phyloP scores from a whole-genome alignment of 2,329 filamentous ascomycete genomes.

The Simplicillium aogashimaense region DNA sequence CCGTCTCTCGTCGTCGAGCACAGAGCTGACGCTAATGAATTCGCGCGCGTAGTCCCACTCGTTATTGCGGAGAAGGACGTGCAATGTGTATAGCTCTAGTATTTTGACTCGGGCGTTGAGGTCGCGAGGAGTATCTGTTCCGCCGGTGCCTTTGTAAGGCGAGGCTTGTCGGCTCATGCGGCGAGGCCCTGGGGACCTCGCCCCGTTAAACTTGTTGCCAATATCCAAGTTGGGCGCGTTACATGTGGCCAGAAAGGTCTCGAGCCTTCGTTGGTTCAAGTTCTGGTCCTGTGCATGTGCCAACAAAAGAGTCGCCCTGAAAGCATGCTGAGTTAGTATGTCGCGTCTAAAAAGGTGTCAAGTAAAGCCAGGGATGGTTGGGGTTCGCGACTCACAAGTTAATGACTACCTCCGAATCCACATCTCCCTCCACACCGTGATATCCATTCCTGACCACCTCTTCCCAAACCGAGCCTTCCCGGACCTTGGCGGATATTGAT shows the following conservation, averaged over 20 bases:
- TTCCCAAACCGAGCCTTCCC: slow-evolving; percentile 90
- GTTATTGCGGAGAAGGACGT: slow-evolving; percentile 84
- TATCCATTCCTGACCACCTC: slow-evolving; percentile 84
- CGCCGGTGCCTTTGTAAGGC: slow-evolving; percentile 41
- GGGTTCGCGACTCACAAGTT: slow-evolving; percentile 54
- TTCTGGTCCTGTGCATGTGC: slow-evolving; percentile 80
- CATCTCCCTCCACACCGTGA: slow-evolving; percentile 75
- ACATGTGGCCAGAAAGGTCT: slow-evolving; percentile 77
- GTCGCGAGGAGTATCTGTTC: slow-evolving; percentile 75
- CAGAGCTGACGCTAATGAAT: slow-evolving; percentile 77
- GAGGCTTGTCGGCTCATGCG: slow-evolving; percentile 29
- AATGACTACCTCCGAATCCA: slow-evolving; percentile 90
- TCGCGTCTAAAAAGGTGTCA: background rate
- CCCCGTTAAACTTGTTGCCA: slow-evolving; percentile 48
- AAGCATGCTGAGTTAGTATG: background rate
- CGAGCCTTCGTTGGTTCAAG: slow-evolving; percentile 77
- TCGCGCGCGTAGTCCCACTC: slow-evolving; percentile 95
- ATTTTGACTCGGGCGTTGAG: slow-evolving; percentile 81
- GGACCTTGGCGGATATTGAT: slow-evolving; percentile 68
- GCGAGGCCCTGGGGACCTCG: slow-evolving; percentile 22
- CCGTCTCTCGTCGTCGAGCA: slow-evolving; percentile 84
- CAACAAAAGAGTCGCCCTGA: slow-evolving; percentile 76
- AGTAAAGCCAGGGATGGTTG: slow-evolving; percentile 1
- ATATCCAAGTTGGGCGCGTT: slow-evolving; percentile 65
- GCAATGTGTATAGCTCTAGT: slow-evolving; percentile 87